Evolutionary conservation across 371 early-diverging fungal genomes (phyloP).

Genomic region (Mortierella sp.): DNA sequence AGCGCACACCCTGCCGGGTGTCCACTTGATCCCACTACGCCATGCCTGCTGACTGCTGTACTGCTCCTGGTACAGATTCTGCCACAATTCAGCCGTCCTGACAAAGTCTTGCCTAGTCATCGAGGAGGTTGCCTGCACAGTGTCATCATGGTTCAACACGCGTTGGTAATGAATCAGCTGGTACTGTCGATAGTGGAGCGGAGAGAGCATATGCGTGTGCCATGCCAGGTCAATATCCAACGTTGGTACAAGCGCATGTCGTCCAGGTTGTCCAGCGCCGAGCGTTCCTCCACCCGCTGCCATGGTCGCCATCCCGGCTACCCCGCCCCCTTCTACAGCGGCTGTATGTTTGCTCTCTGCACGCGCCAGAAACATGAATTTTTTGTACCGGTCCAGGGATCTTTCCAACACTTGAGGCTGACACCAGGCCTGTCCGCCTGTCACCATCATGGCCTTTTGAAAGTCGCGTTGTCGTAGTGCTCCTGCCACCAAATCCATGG

Average conservation of each 20-base stretch:
- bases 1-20: slow-evolving; percentile 36
- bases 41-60: slow-evolving; percentile 34
- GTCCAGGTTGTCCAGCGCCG: slow-evolving; percentile 38
- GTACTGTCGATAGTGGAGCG: slow-evolving; percentile 50
- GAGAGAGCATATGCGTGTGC: slow-evolving; percentile 63
- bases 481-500: slow-evolving; percentile 49
- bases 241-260: slow-evolving; percentile 54
- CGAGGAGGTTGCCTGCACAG: slow-evolving; percentile 48
- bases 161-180: slow-evolving; percentile 43
- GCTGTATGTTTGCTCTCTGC: slow-evolving; percentile 29
- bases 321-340: background rate
- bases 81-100: slow-evolving; percentile 48
- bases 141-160: slow-evolving; percentile 61
- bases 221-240: slow-evolving; percentile 56
- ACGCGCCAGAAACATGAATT: slow-evolving; percentile 47
- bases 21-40: slow-evolving; percentile 21
- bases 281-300: slow-evolving; percentile 13
- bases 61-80: slow-evolving; percentile 34
- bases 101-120: slow-evolving; percentile 54
- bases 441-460: slow-evolving; percentile 55
- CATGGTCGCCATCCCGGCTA: slow-evolving; percentile 1
- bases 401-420: slow-evolving; percentile 55
- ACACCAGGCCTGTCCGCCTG: slow-evolving; percentile 49
- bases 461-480: slow-evolving; percentile 50
- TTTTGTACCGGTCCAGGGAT: slow-evolving; percentile 53